A percentile compares a stretch with the other conserved stretches of the same genome.
Conservation (phyloP, 2,329 filamentous ascomycete species). For the Pseudocercospora musae region DNA sequence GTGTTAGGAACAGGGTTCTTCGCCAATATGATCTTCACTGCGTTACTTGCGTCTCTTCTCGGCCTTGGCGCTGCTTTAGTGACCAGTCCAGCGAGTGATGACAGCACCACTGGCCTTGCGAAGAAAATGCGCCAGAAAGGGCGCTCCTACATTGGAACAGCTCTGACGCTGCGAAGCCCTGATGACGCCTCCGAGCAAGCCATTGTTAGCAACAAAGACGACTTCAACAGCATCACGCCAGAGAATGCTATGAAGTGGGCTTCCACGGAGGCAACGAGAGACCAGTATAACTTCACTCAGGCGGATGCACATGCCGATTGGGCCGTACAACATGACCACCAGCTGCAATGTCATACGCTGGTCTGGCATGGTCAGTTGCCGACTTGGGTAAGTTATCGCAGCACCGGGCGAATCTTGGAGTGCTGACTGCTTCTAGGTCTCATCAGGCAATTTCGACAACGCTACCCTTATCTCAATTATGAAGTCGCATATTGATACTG, state of each 20-base stretch:
- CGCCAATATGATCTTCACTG: background rate
- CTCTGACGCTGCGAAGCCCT: constrained; percentile 33
- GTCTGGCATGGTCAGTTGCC: constrained; percentile 57
- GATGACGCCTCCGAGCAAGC: constrained; percentile 23
- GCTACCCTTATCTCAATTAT: constrained; percentile 54
- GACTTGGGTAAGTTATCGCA: constrained; percentile 46
- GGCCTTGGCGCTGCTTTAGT: background rate
- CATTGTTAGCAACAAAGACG: constrained; percentile 25
- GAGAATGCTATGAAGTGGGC: constrained; percentile 72
- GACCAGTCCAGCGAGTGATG: background rate
- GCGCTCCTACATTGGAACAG: constrained; percentile 37
- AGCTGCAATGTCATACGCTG: constrained; percentile 61
- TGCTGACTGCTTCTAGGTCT: constrained; percentile 15
- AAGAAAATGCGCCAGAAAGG: constrained; percentile 22
- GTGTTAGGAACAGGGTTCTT: no score
- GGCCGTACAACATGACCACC: constrained; percentile 56
- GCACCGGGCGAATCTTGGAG: background rate
- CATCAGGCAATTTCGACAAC: constrained; percentile 41
- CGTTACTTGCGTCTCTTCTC: background rate
- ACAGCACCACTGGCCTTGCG: constrained; percentile 9
- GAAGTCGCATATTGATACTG: constrained; percentile 57
- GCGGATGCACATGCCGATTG: constrained; percentile 61
- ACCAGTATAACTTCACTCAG: constrained; percentile 54
- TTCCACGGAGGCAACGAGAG: constrained; percentile 47
- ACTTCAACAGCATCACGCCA: constrained; percentile 48